phyloP scores from a whole-genome alignment of 2,329 filamentous ascomycete genomes.

The Aspergillus hiratsukae region DNA sequence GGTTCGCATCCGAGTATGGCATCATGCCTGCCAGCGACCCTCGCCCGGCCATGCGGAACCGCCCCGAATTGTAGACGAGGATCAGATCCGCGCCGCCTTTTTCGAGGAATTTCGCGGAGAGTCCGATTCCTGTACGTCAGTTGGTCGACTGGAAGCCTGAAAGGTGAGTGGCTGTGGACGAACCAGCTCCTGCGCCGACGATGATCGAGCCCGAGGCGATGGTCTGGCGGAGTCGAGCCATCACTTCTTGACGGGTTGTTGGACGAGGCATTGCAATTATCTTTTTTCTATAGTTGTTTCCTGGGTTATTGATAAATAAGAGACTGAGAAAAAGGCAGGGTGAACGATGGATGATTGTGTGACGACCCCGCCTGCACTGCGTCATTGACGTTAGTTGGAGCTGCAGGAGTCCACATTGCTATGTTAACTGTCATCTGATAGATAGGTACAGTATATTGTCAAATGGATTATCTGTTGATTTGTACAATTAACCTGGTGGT shows the following conservation, averaged over 20 bases:
- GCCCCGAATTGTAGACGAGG: constrained; percentile 67
- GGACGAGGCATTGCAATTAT: constrained; percentile 51
- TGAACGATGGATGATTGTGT: no score
- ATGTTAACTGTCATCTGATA: no score
- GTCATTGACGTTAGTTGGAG: no score
- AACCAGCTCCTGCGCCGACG: constrained; percentile 63
- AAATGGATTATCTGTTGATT: no score
- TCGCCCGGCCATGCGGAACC: constrained; percentile 68
- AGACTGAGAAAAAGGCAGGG: neutral
- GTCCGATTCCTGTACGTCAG: constrained; percentile 53
- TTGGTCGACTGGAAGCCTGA: neutral
- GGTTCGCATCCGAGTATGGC: constrained; percentile 68
- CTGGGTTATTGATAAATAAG: neutral
- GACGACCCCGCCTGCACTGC: no score
- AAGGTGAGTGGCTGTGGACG: neutral
- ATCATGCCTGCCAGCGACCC: constrained; percentile 66
- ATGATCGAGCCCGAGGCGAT: constrained; percentile 56
- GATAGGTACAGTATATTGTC: no score
- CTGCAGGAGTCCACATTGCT: no score
- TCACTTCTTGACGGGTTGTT: constrained; percentile 53
- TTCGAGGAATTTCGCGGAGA: constrained; percentile 68
- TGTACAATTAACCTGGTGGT: no score
- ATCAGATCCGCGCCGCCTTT: constrained; percentile 65
- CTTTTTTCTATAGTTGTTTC: neutral
- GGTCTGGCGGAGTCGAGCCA: constrained; percentile 51